phyloP scores from a whole-genome alignment of 768 basidiomycete species.

The Psilocybe cyanescens region DNA sequence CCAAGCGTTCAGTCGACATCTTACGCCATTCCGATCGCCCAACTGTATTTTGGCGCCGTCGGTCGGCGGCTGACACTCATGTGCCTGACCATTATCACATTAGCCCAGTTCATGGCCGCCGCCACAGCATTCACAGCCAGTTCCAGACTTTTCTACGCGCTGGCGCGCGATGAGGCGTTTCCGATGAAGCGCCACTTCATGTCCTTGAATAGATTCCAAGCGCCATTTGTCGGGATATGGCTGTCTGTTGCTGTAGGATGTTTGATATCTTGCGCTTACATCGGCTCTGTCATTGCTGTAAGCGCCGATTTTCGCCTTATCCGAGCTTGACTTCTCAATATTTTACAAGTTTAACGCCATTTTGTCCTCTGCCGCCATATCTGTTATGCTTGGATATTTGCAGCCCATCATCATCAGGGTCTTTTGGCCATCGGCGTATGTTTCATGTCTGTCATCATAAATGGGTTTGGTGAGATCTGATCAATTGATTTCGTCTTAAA shows the following conservation, averaged over 20 bases:
- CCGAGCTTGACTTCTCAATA: not conserved
- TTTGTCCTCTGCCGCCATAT: constrained; percentile 56
- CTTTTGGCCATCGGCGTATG: constrained; percentile 57
- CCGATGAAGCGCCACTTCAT: constrained; percentile 51
- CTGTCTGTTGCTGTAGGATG: constrained; percentile 55
- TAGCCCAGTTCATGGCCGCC: constrained; percentile 59
- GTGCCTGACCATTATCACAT: constrained; percentile 51
- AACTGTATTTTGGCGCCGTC: constrained; percentile 58
- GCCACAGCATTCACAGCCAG: constrained; percentile 63
- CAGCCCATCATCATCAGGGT: constrained; percentile 62
- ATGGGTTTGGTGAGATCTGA: constrained; percentile 5
- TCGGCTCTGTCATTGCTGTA: constrained; percentile 58
- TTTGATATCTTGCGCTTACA: constrained; percentile 59
- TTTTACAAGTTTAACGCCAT: constrained; percentile 54
- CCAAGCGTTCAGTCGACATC: constrained; percentile 49
- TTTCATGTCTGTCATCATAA: constrained; percentile 9
- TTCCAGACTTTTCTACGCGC: constrained; percentile 58
- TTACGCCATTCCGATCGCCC: constrained; percentile 63
- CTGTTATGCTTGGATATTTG: constrained; percentile 61
- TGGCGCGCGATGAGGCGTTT: constrained; percentile 57
- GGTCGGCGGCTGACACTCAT: constrained; percentile 49
- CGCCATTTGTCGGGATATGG: constrained; percentile 61
- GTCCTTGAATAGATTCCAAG: constrained; percentile 54
- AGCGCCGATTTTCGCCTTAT: constrained; percentile 14
- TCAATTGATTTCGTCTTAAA: constrained; percentile 22